Percentiles rank a stretch among this genome's conserved stretches.
Evolutionary conservation across 441 rosid species (phyloP).

Genomic region (Pelargonium fulgidum): DNA sequence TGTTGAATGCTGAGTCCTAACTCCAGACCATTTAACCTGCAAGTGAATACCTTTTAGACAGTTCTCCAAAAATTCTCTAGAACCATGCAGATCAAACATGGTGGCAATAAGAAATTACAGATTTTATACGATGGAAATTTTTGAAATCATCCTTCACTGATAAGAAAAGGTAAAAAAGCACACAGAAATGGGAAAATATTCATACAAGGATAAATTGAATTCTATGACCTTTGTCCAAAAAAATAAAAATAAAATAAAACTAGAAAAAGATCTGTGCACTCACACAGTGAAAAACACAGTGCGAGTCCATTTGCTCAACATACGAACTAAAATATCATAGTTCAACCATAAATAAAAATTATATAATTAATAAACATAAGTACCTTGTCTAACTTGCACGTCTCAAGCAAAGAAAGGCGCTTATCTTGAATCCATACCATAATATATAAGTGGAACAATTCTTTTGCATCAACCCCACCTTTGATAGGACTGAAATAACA

Average conservation of each 20-base stretch:
- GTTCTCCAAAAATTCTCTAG: conserved; percentile 10
- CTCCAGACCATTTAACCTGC: conserved; percentile 97
- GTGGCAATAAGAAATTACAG: not conserved
- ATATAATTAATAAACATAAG: conserved; percentile 10
- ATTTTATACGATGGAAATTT: not conserved
- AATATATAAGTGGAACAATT: conserved; percentile 82
- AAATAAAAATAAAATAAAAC: not conserved
- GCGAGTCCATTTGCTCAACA: conserved; percentile 4
- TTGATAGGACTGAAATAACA: conserved; percentile 54
- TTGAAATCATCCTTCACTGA: not conserved
- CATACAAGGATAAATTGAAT: not conserved
- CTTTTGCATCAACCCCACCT: conserved; percentile 95
- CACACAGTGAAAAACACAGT: not conserved
- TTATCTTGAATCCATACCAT: conserved; percentile 97
- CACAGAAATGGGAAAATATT: not conserved
- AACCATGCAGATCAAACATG: conserved; percentile 1
- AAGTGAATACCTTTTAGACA: conserved; percentile 24
- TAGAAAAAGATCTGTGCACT: not conserved
- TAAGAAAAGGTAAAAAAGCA: not conserved
- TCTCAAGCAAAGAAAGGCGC: conserved; percentile 77
- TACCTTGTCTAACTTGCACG: conserved; percentile 95
- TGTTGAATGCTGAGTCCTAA: conserved; percentile 84
- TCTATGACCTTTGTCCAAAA: not conserved
- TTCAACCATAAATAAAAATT: not conserved
- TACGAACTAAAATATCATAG: not conserved